Conservation (phyloP, 345 rosid species). For the Eucalyptus sp. region DNA sequence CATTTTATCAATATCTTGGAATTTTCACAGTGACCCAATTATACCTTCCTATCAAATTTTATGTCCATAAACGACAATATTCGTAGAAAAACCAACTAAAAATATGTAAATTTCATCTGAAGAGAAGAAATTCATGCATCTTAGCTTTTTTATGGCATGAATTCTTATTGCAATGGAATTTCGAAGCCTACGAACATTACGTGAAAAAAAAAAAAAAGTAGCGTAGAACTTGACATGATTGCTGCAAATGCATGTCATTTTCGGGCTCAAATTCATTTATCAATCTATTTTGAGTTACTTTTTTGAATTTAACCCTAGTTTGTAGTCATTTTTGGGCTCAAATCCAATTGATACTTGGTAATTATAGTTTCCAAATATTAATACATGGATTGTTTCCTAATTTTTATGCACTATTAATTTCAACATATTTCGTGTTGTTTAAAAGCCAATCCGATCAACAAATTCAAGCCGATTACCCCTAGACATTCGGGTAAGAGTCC, state of each 20-base stretch:
- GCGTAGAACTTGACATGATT: background rate
- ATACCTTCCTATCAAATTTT: background rate
- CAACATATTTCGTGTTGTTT: background rate
- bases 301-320: background rate
- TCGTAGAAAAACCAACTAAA: accelerated
- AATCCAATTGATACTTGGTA: background rate
- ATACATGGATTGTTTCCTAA: background rate
- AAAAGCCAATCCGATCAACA: background rate
- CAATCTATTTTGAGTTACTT: accelerated
- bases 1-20: background rate
- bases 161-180: background rate
- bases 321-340: background rate
- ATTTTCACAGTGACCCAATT: background rate
- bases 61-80: background rate
- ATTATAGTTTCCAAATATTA: background rate
- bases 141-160: background rate
- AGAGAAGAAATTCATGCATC: background rate
- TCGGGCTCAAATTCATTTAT: background rate
- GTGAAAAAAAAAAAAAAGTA: background rate
- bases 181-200: background rate
- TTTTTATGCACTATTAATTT: background rate
- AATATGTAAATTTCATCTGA: background rate
- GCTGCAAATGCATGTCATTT: background rate
- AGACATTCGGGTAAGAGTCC: background rate
- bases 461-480: background rate